Conservation (phyloP, 441 rosid species). For the Rhodomyrtus psidioides region DNA sequence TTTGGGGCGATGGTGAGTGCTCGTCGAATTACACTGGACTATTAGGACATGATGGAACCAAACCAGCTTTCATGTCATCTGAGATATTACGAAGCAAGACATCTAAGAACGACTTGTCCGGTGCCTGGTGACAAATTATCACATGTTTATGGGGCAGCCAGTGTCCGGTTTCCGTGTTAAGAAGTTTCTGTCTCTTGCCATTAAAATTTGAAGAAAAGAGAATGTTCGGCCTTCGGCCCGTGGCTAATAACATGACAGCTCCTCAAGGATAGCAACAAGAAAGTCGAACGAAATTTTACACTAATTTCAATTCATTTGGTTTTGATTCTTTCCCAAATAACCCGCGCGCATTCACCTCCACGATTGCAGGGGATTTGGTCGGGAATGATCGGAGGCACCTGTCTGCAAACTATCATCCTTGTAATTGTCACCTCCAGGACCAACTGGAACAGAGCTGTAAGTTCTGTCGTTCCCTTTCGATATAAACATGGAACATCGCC, state of each 20-base stretch:
- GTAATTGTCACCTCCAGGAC: constrained; percentile 50
- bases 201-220: background rate
- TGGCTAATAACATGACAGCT: background rate
- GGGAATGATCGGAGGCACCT: constrained; percentile 79
- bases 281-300: background rate
- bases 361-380: constrained; percentile 68
- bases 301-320: background rate
- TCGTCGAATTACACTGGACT: background rate
- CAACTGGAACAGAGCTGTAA: constrained; percentile 76
- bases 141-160: background rate
- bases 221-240: background rate
- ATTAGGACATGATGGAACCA: background rate
- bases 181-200: background rate
- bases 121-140: background rate
- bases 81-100: background rate
- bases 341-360: background rate
- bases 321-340: background rate
- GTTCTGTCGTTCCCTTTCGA: background rate
- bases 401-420: constrained; percentile 63
- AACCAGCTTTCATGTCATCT: background rate
- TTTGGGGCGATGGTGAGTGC: constrained; percentile 53
- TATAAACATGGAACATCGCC: background rate
- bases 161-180: background rate
- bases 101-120: background rate
- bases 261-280: background rate